Percentiles rank a stretch among this genome's conserved stretches.
phyloP scores from a whole-genome alignment of 163 green algal genomes.

The Scenedesmus sp. region DNA sequence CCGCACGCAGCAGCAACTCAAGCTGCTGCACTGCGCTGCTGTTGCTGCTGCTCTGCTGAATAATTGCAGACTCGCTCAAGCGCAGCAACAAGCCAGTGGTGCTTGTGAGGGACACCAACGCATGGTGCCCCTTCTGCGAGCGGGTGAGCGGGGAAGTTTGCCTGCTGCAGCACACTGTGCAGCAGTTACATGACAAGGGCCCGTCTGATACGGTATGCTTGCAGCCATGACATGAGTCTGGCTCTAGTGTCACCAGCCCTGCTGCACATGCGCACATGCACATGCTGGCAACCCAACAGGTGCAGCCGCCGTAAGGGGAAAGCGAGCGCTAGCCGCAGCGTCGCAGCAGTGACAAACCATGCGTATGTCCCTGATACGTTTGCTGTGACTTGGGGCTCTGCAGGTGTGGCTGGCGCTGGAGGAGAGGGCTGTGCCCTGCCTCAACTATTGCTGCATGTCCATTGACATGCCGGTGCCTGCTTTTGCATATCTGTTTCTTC shows the following conservation, averaged over 20 bases:
- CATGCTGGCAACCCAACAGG: no score
- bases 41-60: background rate
- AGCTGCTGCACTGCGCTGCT: background rate
- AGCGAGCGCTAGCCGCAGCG: no score
- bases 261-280: no score
- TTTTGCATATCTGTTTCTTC: no score
- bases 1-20: background rate
- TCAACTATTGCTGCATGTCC: background rate
- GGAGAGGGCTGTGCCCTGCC: constrained; percentile 65
- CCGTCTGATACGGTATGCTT: no score
- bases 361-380: no score
- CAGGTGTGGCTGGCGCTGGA: constrained; percentile 24
- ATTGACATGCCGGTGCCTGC: background rate
- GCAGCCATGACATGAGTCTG: no score
- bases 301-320: no score
- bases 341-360: no score
- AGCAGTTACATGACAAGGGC: background rate
- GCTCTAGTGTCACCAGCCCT: no score
- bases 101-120: constrained; percentile 68
- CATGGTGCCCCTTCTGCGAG: constrained; percentile 63
- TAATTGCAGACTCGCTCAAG: constrained; percentile 19
- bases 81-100: constrained; percentile 55
- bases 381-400: background rate
- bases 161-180: background rate
- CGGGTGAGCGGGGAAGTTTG: constrained; percentile 16